phyloP scores from a whole-genome alignment of 106 monocot genomes.

The Dendrobium officinale region DNA sequence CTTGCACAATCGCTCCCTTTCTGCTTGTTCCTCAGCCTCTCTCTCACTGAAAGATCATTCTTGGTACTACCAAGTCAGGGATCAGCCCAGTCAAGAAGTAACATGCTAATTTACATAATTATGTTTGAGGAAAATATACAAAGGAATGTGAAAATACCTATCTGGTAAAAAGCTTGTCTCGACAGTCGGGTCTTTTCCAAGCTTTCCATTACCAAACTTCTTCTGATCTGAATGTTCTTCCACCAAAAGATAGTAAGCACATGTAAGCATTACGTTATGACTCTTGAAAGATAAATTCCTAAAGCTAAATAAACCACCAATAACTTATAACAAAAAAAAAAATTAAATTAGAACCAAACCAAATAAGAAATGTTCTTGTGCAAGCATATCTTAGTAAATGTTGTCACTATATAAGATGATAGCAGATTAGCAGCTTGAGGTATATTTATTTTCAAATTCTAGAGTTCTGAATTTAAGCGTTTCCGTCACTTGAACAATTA shows the following conservation, averaged over 20 bases:
- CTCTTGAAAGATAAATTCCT: neutral
- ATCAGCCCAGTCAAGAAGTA: constrained; percentile 25
- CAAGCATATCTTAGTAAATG: too few species aligned
- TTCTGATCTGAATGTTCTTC: constrained; percentile 32
- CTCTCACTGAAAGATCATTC: constrained; percentile 86
- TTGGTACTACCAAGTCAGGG: constrained; percentile 38
- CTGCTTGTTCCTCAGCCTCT: constrained; percentile 99
- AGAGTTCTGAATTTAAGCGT: too few species aligned
- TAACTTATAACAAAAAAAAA: neutral
- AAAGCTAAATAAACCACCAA: neutral
- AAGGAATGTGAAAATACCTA: constrained; percentile 43
- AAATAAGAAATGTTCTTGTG: too few species aligned
- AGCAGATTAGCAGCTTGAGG: too few species aligned
- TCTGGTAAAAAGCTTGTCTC: constrained; percentile 99
- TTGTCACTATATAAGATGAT: too few species aligned
- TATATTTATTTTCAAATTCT: too few species aligned
- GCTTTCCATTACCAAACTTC: constrained; percentile 49
- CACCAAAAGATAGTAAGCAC: constrained; percentile 1
- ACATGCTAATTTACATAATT: neutral
- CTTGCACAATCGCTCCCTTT: constrained; percentile 69
- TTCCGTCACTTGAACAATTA: too few species aligned
- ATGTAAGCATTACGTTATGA: neutral
- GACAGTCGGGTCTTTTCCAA: constrained; percentile 92
- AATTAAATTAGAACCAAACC: too few species aligned
- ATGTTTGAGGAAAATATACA: neutral